Conservation (phyloP, 2,329 filamentous ascomycete species). For the Aspergillus cejpii region DNA sequence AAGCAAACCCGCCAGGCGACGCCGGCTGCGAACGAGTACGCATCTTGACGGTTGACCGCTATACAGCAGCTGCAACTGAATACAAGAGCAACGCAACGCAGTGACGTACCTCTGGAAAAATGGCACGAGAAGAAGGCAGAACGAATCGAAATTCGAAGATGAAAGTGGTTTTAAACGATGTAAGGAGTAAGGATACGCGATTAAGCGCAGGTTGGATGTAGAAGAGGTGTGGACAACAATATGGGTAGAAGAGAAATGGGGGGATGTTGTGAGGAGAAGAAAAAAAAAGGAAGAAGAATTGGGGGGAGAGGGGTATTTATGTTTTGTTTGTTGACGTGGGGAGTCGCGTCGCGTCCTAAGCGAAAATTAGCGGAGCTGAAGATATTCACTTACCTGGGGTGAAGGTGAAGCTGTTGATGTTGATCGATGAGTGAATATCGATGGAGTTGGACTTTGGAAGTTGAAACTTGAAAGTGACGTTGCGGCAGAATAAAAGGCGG, state of each 20-base stretch:
- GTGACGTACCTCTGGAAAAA: neutral
- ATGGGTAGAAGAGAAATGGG: neutral
- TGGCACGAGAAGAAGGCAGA: neutral
- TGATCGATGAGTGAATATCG: conserved; percentile 4
- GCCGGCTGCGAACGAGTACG: conserved; percentile 36
- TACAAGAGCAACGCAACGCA: neutral
- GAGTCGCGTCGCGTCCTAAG: conserved; percentile 5
- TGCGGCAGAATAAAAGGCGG: conserved; percentile 14
- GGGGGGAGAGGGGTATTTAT: conserved; percentile 1
- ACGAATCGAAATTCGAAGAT: neutral
- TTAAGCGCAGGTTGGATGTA: neutral
- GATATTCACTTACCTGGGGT: conserved; percentile 12
- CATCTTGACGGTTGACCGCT: conserved; percentile 22
- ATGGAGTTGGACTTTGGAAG: neutral
- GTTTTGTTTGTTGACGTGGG: conserved; percentile 4
- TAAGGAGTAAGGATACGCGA: neutral
- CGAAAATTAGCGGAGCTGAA: neutral
- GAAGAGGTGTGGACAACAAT: neutral
- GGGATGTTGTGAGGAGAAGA: conserved; percentile 4
- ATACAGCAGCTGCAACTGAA: conserved; percentile 1
- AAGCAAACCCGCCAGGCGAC: conserved; percentile 30
- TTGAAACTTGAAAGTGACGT: conserved; percentile 14
- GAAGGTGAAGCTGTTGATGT: neutral
- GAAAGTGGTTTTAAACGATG: neutral
- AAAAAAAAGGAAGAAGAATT: conserved; percentile 5